Base-by-base conservation (phyloP, 441 rosid species). In the Croton laevigatus region DNA sequence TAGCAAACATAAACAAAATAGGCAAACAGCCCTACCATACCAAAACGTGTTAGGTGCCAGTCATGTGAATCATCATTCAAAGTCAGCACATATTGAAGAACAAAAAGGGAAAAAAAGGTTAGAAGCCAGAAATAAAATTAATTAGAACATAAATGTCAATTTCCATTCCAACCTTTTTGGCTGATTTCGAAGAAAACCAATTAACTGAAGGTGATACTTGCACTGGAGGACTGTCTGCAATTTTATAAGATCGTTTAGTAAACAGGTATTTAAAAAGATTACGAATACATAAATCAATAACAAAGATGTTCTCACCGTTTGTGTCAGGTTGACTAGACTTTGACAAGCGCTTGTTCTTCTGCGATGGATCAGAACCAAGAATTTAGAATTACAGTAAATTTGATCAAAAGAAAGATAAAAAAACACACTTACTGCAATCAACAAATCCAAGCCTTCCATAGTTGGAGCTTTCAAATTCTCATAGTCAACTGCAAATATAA, bases 161-260 rank as follows among this genome's bases (percentile, higher is more conserved):
- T 57, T 12, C 61, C 17, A 27, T 13, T 27, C 32, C 16, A 27
- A 32, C 99, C 99, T 94, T 94, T 76, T 88, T 90, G 51, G 87
- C 76, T 64, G 97, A 82, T 80, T 87, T 94, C 49, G 98, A 80
- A 81, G 97, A 90, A 84, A 94, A 92, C 98, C 98, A 92, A 67
- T 61, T 68, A 64, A 81, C 81, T 57, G 98, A 82, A 64, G 87
- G 83, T 8, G 93, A 84, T 27, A 82, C 34, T 74, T 82, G 81
- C 59, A 60, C 73, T 34, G 79, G 74, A 61, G 88, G 76, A 81
- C 75, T 77, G 78, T 86, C 93, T 89, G 82, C 75, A 40, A 75
- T 27, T 19, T 53, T 49, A 52, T 36, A 57, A 45, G 78, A 58
- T 54, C 55, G 70, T 62, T 70, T 58, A 73, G 55, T 37, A 65